Conservation (phyloP, 2,329 filamentous ascomycete species). For the Lomentospora prolificans region DNA sequence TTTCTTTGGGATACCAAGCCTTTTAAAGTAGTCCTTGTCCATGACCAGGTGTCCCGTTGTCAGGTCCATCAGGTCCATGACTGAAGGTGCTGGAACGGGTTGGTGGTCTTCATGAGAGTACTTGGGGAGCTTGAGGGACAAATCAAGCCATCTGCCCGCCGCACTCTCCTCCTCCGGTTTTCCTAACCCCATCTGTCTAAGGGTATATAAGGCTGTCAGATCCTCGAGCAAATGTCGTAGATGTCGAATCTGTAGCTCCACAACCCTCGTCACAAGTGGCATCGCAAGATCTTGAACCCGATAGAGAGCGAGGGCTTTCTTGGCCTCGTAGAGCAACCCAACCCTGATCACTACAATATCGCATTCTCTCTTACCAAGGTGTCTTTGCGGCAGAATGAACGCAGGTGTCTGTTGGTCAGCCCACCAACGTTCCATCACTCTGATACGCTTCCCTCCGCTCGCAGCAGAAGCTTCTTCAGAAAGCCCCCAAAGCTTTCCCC, state of each 20-base stretch:
- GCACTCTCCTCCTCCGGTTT: background rate
- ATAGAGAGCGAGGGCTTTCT: background rate
- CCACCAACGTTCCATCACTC: conserved; percentile 5
- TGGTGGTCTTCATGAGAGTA: background rate
- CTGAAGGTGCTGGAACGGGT: too few relatives aligned
- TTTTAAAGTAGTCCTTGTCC: background rate
- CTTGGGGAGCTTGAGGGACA: background rate
- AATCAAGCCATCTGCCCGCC: background rate
- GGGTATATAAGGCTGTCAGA: background rate
- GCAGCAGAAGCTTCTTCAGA: background rate
- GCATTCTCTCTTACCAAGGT: background rate
- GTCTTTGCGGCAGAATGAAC: background rate
- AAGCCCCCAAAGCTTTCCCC: background rate
- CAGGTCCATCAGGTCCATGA: too few relatives aligned
- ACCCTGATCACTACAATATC: background rate
- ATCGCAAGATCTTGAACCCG: background rate
- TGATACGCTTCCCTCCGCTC: background rate
- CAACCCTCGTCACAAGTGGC: background rate
- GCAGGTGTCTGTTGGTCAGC: background rate
- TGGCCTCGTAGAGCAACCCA: background rate
- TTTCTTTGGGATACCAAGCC: background rate
- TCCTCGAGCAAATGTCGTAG: background rate
- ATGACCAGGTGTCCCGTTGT: background rate
- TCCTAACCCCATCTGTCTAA: background rate
- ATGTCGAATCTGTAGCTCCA: conserved; percentile 1